Base-by-base conservation (phyloP, 2,329 filamentous ascomycete species). In the Verticillium zaregamsianum region DNA sequence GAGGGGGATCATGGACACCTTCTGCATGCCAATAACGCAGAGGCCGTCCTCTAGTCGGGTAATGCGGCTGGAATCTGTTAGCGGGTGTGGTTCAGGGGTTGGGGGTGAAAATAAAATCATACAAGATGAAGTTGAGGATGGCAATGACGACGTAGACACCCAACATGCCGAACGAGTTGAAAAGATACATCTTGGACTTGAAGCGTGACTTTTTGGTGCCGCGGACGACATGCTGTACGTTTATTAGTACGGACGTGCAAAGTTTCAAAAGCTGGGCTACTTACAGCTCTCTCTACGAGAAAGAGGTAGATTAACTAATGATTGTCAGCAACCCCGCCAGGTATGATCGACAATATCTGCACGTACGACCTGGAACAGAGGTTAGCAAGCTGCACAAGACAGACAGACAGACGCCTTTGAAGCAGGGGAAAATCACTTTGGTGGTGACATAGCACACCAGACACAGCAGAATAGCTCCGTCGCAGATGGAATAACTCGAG, bases 11-110 rank as follows among this genome's bases (percentile, higher is more conserved):
- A 89, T 84, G 5, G 83, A 82, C 5, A 79, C 72, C 58, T 76
- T 81, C 66, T 83, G 73, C 80, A 89, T 86, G 20, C 87, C 87
- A 60, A 89, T 88, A 61, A 85, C 80, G 66, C 87, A 90, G 54
- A 80, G 72, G 2, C 82, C 82, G 12, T 84, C 69, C 2, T 83
- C 75, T 59, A 87, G 80, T 61, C 79, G 80, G 3, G 83, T 80
- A 55, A 87, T 84, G 5, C 86, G 86, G 67, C 83, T 86, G 62
- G n/a, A 12, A 5, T 12, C 28, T 8, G 40, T 62, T 20, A 58
- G 12, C 28, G 17, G 28, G 25, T 58, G 33, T 39, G 15, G 40
- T 35, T 25, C 57, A 9, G 7, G 9, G 6, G 5, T n/a, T 1
- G 20, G 31, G 12, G 17, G 14, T 33, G 37, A 20, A 3, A n/a